Conservation (phyloP, 441 rosid genomes). For the Viola pubescens region DNA sequence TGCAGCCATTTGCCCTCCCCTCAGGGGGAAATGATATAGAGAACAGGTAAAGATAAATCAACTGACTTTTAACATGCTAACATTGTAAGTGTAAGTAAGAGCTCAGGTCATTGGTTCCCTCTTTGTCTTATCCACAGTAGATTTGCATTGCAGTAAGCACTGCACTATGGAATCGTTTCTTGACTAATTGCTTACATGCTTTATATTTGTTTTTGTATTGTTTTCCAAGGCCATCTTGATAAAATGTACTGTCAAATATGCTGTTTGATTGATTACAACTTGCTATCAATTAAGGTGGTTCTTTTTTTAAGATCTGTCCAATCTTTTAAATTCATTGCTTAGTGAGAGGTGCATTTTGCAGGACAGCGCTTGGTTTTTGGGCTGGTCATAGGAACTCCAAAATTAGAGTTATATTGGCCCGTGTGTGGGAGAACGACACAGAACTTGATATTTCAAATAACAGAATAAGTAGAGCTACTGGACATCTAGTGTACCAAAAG, state of each 20-base stretch:
- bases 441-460: slow-evolving; percentile 88
- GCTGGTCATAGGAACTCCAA: slow-evolving; percentile 94
- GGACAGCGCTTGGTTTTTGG: slow-evolving; percentile 92
- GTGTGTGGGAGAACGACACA: slow-evolving; percentile 92
- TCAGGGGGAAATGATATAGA: slow-evolving; percentile 90
- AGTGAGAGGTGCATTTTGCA: slow-evolving; percentile 33
- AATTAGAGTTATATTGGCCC: slow-evolving; percentile 89
- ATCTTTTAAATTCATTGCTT: slow-evolving; percentile 1
- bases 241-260: neutral
- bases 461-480: slow-evolving; percentile 80
- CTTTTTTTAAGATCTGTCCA: neutral
- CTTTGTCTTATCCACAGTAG: neutral
- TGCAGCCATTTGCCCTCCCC: slow-evolving; percentile 92
- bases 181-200: too few species aligned
- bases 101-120: neutral
- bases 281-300: neutral
- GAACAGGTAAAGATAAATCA: slow-evolving; percentile 44
- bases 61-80: neutral
- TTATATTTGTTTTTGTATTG: too few species aligned
- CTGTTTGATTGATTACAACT: neutral
- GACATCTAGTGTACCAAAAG: slow-evolving; percentile 80
- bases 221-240: too few species aligned
- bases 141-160: too few species aligned
- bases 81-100: neutral
- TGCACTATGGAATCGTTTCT: too few species aligned